Conservation (phyloP, 768 basidiomycete species). For the Russula olivacea region DNA sequence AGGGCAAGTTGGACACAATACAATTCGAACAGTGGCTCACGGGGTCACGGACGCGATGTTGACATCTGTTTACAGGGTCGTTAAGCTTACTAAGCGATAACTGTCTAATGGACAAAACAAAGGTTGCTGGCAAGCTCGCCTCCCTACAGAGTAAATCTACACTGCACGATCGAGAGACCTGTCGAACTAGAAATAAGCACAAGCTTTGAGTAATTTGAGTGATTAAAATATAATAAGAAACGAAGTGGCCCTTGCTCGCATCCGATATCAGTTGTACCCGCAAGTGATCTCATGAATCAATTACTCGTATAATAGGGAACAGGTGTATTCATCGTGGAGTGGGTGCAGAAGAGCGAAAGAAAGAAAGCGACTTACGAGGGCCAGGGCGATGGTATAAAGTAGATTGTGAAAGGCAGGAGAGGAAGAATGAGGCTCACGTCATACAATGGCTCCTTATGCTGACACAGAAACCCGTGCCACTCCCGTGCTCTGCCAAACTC, state of each 20-base stretch:
- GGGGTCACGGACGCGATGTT: constrained; percentile 25
- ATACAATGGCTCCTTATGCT: neutral
- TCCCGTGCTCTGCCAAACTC: too few species aligned
- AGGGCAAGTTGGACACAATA: constrained; percentile 5
- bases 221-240: neutral
- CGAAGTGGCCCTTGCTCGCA: neutral
- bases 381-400: neutral
- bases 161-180: neutral
- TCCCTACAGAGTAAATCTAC: neutral
- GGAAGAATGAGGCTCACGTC: constrained; percentile 11
- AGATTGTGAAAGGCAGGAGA: neutral
- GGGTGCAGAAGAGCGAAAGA: neutral
- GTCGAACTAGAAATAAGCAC: neutral
- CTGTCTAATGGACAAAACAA: neutral
- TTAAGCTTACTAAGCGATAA: constrained; percentile 9
- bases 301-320: constrained; percentile 57
- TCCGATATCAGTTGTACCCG: constrained; percentile 10
- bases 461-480: constrained; percentile 1
- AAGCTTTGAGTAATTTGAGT: too few species aligned
- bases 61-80: constrained; percentile 14
- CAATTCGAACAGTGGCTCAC: constrained; percentile 8
- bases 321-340: constrained; percentile 40
- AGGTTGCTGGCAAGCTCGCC: too few species aligned
- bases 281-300: constrained; percentile 6
- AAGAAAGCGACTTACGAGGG: constrained; percentile 3